These are phyloP conservation scores for Conringia planisiliqua DNA, from an alignment of 345 rosid genomes.

Conservation along the genomic window DNA sequence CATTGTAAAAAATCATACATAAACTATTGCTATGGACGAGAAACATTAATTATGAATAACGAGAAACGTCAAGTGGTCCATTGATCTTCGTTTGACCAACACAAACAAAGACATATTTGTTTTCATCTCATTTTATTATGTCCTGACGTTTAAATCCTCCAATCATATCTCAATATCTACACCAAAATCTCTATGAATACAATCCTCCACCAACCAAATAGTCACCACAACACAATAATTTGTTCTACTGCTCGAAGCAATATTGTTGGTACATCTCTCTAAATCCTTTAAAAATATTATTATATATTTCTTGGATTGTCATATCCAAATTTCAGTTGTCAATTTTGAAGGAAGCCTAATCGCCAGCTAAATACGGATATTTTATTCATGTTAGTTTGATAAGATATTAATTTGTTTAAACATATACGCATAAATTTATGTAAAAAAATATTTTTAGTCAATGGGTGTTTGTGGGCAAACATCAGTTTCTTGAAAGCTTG, in stretches of 20 bases:
- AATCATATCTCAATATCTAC: background rate
- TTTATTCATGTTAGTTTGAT: background rate
- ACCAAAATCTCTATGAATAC: background rate
- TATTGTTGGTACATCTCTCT: background rate
- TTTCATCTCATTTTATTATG: conserved; percentile 14
- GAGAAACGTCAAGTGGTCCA: conserved; percentile 19
- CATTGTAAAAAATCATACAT: no score
- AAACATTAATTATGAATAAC: background rate
- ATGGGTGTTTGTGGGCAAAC: background rate
- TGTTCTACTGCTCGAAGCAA: background rate
- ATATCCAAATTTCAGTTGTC: background rate
- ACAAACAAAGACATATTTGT: background rate
- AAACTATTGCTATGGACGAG: background rate
- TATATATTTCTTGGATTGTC: background rate
- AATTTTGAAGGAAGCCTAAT: background rate
- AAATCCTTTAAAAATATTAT: background rate
- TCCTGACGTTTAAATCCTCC: conserved; percentile 9
- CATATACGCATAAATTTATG: background rate
- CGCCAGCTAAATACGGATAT: background rate
- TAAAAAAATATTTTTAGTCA: background rate
- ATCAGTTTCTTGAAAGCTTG: background rate
- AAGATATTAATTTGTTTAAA: no score
- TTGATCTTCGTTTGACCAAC: conserved; percentile 11
- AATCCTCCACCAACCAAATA: conserved; percentile 17
- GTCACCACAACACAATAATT: conserved; percentile 1